These are phyloP conservation scores for Scheffersomyces parashehatae DNA, from an alignment of 1,139 yeast species.

Conservation along the genomic window DNA sequence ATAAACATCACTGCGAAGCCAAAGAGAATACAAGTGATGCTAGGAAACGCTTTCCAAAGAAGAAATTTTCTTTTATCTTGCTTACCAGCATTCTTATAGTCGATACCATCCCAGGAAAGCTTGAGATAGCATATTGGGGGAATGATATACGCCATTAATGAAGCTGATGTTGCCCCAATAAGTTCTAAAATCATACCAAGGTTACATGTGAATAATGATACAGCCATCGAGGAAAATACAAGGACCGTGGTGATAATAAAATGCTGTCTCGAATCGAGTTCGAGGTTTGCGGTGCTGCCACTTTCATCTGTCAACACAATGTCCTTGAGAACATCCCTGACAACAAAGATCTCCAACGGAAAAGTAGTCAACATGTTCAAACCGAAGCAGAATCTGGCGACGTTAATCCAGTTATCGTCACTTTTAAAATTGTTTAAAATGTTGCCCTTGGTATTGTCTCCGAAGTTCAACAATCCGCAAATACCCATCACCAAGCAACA, in stretches of 20 bases:
- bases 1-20: slow-evolving; percentile 77
- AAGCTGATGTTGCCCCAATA: slow-evolving; percentile 92
- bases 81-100: slow-evolving; percentile 36
- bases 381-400: slow-evolving; percentile 91
- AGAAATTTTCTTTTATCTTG: slow-evolving; percentile 30
- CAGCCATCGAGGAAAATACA: slow-evolving; percentile 70
- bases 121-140: slow-evolving; percentile 84
- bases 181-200: slow-evolving; percentile 86
- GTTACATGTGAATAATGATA: slow-evolving; percentile 80
- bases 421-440: slow-evolving; percentile 81
- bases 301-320: slow-evolving; percentile 37
- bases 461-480: slow-evolving; percentile 76
- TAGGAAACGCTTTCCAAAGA: slow-evolving; percentile 45
- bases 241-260: slow-evolving; percentile 65
- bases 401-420: slow-evolving; percentile 69
- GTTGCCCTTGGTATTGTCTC: slow-evolving; percentile 80
- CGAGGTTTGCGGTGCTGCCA: slow-evolving; percentile 38
- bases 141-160: slow-evolving; percentile 85
- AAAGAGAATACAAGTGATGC: slow-evolving; percentile 63
- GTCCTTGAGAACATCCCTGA: slow-evolving; percentile 80
- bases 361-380: slow-evolving; percentile 92
- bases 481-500: slow-evolving; percentile 81
- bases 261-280: slow-evolving; percentile 53
- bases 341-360: slow-evolving; percentile 87
- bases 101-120: slow-evolving; percentile 53